phyloP scores from a whole-genome alignment of 306 rosid genomes.

The Cucurbita moschata region DNA sequence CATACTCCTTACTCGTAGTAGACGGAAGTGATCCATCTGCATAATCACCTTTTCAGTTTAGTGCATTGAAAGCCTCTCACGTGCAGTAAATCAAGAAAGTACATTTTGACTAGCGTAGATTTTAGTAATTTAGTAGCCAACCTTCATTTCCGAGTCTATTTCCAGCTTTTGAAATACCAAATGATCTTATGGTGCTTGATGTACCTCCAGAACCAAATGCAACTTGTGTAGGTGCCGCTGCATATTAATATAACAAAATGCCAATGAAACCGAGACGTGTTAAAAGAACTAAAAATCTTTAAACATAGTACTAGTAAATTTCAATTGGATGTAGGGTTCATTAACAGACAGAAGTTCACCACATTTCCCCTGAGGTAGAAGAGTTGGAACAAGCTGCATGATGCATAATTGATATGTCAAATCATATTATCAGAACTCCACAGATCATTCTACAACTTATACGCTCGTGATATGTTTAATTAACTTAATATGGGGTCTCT shows the following conservation, averaged over 20 bases:
- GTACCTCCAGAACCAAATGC: conserved; percentile 67
- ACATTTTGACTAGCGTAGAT: not conserved
- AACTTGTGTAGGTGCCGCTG: conserved; percentile 51
- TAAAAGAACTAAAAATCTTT: not conserved
- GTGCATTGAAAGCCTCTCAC: conserved; percentile 16
- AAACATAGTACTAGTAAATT: not conserved
- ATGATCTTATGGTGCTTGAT: conserved; percentile 32
- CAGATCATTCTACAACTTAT: not conserved
- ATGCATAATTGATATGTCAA: not conserved
- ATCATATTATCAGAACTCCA: not conserved
- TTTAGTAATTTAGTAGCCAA: not conserved
- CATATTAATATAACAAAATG: conserved; percentile 5
- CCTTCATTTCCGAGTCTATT: conserved; percentile 14
- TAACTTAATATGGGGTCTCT: not conserved
- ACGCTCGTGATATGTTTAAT: not conserved
- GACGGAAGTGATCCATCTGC: conserved; percentile 12
- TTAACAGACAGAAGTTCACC: not conserved
- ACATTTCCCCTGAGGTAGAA: not conserved
- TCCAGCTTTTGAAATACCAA: conserved; percentile 22
- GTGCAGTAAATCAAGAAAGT: conserved; percentile 5
- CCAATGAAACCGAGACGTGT: not conserved
- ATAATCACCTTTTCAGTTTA: not conserved
- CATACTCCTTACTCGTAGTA: conserved; percentile 45
- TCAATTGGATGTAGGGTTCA: not conserved
- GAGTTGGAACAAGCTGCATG: not conserved